These are phyloP conservation scores for Xylaria arbuscula DNA, from an alignment of 2,329 filamentous ascomycete genomes.

Conservation along the genomic window DNA sequence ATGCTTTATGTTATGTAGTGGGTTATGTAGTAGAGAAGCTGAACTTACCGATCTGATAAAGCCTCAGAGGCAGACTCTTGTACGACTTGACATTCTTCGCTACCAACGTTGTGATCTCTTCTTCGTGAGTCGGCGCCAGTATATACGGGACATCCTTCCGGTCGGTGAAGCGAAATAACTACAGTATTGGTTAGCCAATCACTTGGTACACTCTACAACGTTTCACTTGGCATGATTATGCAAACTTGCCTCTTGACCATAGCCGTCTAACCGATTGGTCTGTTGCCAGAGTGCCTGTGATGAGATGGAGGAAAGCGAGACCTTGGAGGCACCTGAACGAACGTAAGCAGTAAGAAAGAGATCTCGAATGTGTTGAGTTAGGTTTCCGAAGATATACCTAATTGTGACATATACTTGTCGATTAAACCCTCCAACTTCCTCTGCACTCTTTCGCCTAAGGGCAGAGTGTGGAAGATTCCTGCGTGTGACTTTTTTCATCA, in stretches of 20 bases:
- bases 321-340: conserved; percentile 54
- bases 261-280: conserved; percentile 81
- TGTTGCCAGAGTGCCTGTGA: conserved; percentile 84
- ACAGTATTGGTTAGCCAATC: conserved; percentile 42
- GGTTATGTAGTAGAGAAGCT: too few relatives aligned
- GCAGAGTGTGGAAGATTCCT: conserved; percentile 92
- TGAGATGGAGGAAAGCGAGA: conserved; percentile 85
- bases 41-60: conserved; percentile 86
- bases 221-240: background rate
- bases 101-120: conserved; percentile 90
- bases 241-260: conserved; percentile 73
- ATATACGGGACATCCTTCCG: conserved; percentile 80
- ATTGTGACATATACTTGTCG: conserved; percentile 85
- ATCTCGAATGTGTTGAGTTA: background rate
- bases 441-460: conserved; percentile 86
- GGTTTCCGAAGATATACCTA: conserved; percentile 62
- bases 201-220: background rate
- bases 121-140: conserved; percentile 93
- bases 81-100: conserved; percentile 80
- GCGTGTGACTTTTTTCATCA: conserved; percentile 70
- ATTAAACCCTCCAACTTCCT: conserved; percentile 87
- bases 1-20: too few relatives aligned
- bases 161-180: conserved; percentile 85
- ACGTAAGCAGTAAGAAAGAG: conserved; percentile 32
- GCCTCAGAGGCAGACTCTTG: conserved; percentile 82